Base-by-base conservation (phyloP, 768 basidiomycete species). In the Russula brevipes region DNA sequence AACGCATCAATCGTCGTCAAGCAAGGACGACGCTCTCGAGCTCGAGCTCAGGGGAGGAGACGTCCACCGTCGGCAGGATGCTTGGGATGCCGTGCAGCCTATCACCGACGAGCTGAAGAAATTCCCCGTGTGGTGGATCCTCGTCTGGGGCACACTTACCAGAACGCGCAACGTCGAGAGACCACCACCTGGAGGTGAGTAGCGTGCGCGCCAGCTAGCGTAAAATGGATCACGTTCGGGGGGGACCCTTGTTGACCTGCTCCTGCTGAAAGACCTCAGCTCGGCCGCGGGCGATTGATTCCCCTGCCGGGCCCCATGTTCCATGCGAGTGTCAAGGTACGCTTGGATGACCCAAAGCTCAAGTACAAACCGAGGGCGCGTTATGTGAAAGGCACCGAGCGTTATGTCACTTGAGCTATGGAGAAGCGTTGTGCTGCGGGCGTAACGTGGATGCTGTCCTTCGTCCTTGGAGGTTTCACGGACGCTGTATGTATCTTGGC, bases 71-170 rank as follows among this genome's bases (percentile, higher is more conserved):
- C n/a, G 4, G 30, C 50, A 42, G 24, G 65, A 68, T 17, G 45
- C 17, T 12, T 16, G 52, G 16, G 74, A 77, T 59, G 78, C 78
- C n/a, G 46, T 82, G n/a, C 73, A 82, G 69, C 81, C 80, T 1
- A 67, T 85, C 2, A 74, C 83, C 64, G 88, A 91, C 66, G 58
- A 76, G 64, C 73, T 91, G 50, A 72, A 75, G 70, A 52, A 54
- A 8, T 71, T 72, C 17, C 73, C 71, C 19, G 4, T 76, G 1
- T 92, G 89, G 89, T 87, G 86, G 88, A 39, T 88, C n/a, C 73
- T 90, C 41, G 89, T n/a, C n/a, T 80, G 58, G 71, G 68, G 44
- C 82, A 78, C 67, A 71, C 75, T 19, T 86, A 80, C 78, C 88
- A 89, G 70, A 84, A 88, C 62, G 66, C 63, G 0, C 54, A 79